Conservation (phyloP, 371 early-diverging fungal genomes). For the Smittium culicis region DNA sequence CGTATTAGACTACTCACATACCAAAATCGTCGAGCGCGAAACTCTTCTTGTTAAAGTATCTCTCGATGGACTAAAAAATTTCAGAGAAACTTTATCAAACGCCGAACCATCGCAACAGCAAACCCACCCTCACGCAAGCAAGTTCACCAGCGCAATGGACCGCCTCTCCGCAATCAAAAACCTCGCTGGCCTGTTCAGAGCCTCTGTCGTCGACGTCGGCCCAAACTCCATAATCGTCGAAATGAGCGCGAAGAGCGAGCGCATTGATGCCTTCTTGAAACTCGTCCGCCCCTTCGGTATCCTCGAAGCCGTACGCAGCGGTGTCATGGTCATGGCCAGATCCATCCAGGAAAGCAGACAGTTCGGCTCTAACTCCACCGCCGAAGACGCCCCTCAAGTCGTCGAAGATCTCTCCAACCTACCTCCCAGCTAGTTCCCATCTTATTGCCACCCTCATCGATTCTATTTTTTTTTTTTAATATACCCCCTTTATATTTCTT, state of each 20-base stretch:
- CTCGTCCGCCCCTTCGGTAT: slow-evolving; percentile 87
- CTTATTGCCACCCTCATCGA: neutral
- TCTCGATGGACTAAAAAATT: slow-evolving; percentile 40
- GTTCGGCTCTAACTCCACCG: slow-evolving; percentile 36
- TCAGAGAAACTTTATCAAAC: neutral
- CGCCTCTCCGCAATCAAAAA: slow-evolving; percentile 70
- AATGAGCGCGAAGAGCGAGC: slow-evolving; percentile 69
- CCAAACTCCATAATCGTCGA: slow-evolving; percentile 68
- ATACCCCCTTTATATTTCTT: neutral
- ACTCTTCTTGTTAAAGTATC: slow-evolving; percentile 82
- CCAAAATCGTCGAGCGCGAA: slow-evolving; percentile 77
- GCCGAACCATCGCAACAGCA: neutral
- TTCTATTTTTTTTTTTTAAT: neutral
- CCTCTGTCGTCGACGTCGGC: slow-evolving; percentile 78
- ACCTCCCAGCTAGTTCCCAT: slow-evolving; percentile 68
- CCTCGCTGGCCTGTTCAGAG: slow-evolving; percentile 71
- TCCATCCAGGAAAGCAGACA: slow-evolving; percentile 54
- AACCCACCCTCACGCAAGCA: neutral
- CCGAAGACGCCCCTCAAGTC: slow-evolving; percentile 36
- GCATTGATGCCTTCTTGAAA: slow-evolving; percentile 80
- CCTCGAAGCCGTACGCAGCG: slow-evolving; percentile 82
- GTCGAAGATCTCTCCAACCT: slow-evolving; percentile 70
- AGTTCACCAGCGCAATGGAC: slow-evolving; percentile 47
- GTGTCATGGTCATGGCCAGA: slow-evolving; percentile 90
- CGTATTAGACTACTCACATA: slow-evolving; percentile 82